A percentile compares a stretch with the other conserved stretches of the same genome.
phyloP scores from a whole-genome alignment of 2,329 filamentous ascomycete genomes.

The Didymella lethalis region DNA sequence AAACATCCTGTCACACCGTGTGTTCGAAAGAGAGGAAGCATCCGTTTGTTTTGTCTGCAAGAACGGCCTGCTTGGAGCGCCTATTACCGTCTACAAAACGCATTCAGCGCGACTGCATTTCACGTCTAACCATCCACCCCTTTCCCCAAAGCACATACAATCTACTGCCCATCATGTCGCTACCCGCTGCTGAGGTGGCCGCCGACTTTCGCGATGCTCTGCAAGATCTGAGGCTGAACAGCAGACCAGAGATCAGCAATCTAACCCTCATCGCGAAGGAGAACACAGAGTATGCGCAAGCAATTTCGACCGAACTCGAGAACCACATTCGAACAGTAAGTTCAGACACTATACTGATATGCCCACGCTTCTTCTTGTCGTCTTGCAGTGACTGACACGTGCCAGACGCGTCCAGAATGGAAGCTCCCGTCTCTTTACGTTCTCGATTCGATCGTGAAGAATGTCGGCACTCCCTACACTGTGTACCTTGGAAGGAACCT shows the following conservation, averaged over 20 bases:
- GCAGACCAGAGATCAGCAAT: conserved; percentile 95
- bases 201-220: conserved; percentile 94
- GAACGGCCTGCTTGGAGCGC: conserved; percentile 39
- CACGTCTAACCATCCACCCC: conserved; percentile 36
- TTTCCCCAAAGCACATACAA: conserved; percentile 28
- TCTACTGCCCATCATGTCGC: conserved; percentile 66
- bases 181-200: conserved; percentile 82
- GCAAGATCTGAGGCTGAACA: conserved; percentile 89
- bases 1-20: conserved; percentile 52
- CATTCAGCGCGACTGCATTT: conserved; percentile 34
- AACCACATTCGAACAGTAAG: conserved; percentile 95
- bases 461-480: conserved; percentile 97
- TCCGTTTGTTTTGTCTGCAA: conserved; percentile 48
- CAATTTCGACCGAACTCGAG: conserved; percentile 88
- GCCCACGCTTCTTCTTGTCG: conserved; percentile 49
- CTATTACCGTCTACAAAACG: conserved; percentile 35
- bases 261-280: conserved; percentile 97
- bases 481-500: conserved; percentile 92
- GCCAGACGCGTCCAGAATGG: conserved; percentile 85
- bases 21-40: conserved; percentile 53
- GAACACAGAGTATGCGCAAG: conserved; percentile 93
- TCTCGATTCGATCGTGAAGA: conserved; percentile 97
- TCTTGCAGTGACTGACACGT: conserved; percentile 26
- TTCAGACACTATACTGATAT: conserved; percentile 28
- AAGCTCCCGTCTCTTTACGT: conserved; percentile 97